Evolutionary conservation across 164 flowering plant species (phyloP).

Genomic region (Vitis riparia): DNA sequence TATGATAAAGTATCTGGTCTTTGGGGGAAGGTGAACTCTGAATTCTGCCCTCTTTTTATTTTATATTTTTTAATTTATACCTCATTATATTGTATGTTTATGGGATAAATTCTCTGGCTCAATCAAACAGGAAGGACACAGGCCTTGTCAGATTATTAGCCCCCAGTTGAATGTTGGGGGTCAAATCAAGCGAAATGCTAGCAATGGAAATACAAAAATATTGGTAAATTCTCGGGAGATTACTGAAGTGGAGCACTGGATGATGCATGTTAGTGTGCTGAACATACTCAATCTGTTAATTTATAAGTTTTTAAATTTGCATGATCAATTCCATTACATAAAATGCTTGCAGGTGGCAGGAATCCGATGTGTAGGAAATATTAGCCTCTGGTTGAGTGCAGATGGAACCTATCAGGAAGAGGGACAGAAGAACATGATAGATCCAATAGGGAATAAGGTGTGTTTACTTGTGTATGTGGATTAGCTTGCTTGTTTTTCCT

Average conservation of each 20-base stretch:
- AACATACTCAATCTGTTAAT: background rate
- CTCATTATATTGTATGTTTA: background rate
- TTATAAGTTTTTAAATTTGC: background rate
- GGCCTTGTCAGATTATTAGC: constrained; percentile 44
- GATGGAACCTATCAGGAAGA: constrained; percentile 61
- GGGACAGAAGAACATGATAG: constrained; percentile 41
- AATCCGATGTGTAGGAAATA: constrained; percentile 49
- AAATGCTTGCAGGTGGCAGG: constrained; percentile 38
- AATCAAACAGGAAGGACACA: constrained; percentile 46
- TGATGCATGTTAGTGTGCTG: constrained; percentile 36
- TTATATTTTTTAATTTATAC: background rate
- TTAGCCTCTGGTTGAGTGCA: constrained; percentile 48
- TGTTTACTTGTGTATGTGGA: background rate
- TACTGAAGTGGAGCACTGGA: constrained; percentile 42
- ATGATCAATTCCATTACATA: background rate
- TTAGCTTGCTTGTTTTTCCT: background rate
- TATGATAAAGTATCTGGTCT: constrained; percentile 54
- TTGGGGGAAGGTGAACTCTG: constrained; percentile 58
- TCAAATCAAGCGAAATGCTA: constrained; percentile 34
- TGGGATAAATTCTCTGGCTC: background rate
- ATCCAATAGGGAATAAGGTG: constrained; percentile 58
- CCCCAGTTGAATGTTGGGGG: constrained; percentile 37
- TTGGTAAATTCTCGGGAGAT: constrained; percentile 49
- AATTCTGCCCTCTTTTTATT: background rate
- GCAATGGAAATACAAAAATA: constrained; percentile 54